These are phyloP conservation scores for Cyclotella kingstonii DNA, from an alignment of 108 stramenopile genomes.

Conservation along the genomic window DNA sequence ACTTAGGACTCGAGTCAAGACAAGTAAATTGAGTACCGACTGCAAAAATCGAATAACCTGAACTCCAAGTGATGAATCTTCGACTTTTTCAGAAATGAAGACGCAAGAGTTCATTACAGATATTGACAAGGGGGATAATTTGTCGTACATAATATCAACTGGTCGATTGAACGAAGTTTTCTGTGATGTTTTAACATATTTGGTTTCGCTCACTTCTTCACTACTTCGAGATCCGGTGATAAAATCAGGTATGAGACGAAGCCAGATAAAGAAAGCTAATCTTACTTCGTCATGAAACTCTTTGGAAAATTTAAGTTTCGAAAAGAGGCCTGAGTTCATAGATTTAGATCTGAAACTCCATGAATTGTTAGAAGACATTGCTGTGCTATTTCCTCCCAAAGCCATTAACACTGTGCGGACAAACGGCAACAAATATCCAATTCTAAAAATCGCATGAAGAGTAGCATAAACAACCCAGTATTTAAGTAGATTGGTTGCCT, in stretches of 20 bases:
- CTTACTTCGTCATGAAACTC: conserved; percentile 50
- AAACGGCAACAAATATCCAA: conserved; percentile 52
- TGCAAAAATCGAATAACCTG: conserved; percentile 25
- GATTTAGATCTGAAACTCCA: conserved; percentile 1
- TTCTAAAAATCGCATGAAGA: conserved; percentile 41
- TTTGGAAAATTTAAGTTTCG: conserved; percentile 22
- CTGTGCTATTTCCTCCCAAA: conserved; percentile 2
- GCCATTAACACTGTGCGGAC: conserved; percentile 41
- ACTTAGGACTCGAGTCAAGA: conserved; percentile 53
- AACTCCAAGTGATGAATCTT: conserved; percentile 12
- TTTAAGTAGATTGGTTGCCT: conserved; percentile 50
- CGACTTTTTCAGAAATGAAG: conserved; percentile 28
- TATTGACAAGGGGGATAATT: conserved; percentile 24
- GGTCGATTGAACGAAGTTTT: conserved; percentile 18
- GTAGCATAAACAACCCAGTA: conserved; percentile 74
- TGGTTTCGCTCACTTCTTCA: background rate
- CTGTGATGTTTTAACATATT: conserved; percentile 4
- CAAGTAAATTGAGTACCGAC: conserved; percentile 45
- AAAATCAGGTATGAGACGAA: conserved; percentile 59
- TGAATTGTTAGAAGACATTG: conserved; percentile 2
- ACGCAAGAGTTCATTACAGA: conserved; percentile 41
- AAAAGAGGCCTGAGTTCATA: conserved; percentile 4
- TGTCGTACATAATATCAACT: conserved; percentile 35
- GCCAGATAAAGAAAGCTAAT: conserved; percentile 75
- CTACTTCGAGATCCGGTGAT: conserved; percentile 23